A percentile compares a stretch with the other conserved stretches of the same genome.
Conservation (phyloP, 805 yeast species). For the Candida montana region DNA sequence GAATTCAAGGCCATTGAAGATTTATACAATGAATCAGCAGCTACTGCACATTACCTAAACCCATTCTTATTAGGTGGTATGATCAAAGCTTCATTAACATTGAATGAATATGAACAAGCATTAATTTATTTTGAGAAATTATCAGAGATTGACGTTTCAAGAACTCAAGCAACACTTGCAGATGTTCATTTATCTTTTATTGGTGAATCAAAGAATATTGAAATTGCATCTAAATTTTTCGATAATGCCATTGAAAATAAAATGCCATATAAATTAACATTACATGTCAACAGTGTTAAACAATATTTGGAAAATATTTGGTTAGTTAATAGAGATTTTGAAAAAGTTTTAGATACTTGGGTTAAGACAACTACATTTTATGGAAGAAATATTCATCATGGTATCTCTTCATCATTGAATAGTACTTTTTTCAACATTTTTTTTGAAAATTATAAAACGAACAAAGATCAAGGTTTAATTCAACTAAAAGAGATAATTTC, state of each 20-base stretch:
- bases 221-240: slow-evolving; percentile 68
- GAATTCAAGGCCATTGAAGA: slow-evolving; percentile 55
- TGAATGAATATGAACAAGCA: slow-evolving; percentile 61
- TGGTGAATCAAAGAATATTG: slow-evolving; percentile 69
- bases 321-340: slow-evolving; percentile 51
- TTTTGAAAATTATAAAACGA: slow-evolving; percentile 48
- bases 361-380: slow-evolving; percentile 52
- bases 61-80: slow-evolving; percentile 59
- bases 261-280: slow-evolving; percentile 65
- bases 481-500: slow-evolving; percentile 53
- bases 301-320: slow-evolving; percentile 58
- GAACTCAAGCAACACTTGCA: slow-evolving; percentile 48
- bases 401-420: slow-evolving; percentile 68
- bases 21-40: slow-evolving; percentile 44
- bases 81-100: slow-evolving; percentile 66
- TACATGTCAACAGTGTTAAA: slow-evolving; percentile 71
- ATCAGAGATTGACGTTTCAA: slow-evolving; percentile 42
- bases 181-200: slow-evolving; percentile 75
- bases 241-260: slow-evolving; percentile 63
- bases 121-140: slow-evolving; percentile 57
- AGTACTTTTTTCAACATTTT: slow-evolving; percentile 64
- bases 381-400: slow-evolving; percentile 53
- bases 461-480: slow-evolving; percentile 47
- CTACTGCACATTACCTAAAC: slow-evolving; percentile 25
- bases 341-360: slow-evolving; percentile 59